Conservation (phyloP, 2,329 filamentous ascomycete genomes). For the Cryphonectria japonica region DNA sequence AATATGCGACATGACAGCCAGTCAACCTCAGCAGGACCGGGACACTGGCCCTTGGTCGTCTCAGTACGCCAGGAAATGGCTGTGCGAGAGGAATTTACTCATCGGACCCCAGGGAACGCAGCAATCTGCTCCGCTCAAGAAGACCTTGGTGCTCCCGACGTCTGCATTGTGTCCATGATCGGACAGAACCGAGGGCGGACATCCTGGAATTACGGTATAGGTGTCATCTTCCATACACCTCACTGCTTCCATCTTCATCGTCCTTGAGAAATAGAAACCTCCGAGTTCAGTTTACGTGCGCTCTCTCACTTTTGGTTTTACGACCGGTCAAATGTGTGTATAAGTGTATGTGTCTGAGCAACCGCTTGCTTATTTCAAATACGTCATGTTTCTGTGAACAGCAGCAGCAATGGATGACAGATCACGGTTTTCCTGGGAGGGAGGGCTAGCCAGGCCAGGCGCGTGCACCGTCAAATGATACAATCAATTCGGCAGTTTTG, state of each 20-base stretch:
- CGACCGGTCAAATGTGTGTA: neutral
- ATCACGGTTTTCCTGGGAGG: neutral
- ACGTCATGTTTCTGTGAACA: slow-evolving; percentile 1
- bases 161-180: neutral
- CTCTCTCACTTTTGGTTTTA: neutral
- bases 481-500: slow-evolving; percentile 1
- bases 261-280: too few species aligned
- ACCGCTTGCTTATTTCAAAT: neutral
- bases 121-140: neutral
- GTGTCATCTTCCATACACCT: neutral
- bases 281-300: neutral
- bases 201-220: neutral
- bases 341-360: too few species aligned
- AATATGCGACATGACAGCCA: neutral
- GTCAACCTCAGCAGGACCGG: neutral
- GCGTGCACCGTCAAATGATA: neutral
- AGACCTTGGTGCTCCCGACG: neutral
- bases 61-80: neutral
- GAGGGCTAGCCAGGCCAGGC: neutral
- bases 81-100: neutral
- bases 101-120: neutral
- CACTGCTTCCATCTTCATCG: neutral
- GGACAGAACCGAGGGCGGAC: neutral
- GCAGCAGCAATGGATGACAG: neutral
- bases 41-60: neutral